phyloP scores from a whole-genome alignment of 2,329 filamentous ascomycete species.

The Phoma sp. region DNA sequence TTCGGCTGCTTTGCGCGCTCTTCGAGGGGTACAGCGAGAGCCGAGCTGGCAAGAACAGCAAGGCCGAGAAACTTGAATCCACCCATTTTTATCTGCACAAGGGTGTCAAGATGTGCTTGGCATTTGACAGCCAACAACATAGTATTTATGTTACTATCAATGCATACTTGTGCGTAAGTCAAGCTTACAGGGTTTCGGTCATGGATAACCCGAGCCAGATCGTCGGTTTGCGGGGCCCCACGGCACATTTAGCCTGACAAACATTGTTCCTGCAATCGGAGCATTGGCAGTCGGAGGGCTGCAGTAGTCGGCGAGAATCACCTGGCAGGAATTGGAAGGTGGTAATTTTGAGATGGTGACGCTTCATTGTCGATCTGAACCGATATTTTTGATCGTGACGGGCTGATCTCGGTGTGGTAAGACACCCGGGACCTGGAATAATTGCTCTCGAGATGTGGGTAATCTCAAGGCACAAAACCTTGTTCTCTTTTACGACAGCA shows the following conservation, averaged over 20 bases:
- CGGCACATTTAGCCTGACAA: constrained; percentile 12
- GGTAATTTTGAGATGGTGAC: neutral
- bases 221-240: constrained; percentile 20
- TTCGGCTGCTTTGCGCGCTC: constrained; percentile 30
- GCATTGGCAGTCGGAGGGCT: constrained; percentile 8
- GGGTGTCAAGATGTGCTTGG: constrained; percentile 2
- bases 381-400: neutral
- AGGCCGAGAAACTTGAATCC: constrained; percentile 24
- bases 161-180: neutral
- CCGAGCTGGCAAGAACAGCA: constrained; percentile 19
- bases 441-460: too few relatives aligned
- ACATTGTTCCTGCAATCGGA: constrained; percentile 36
- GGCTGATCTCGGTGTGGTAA: too few relatives aligned
- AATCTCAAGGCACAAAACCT: too few relatives aligned
- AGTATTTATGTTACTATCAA: constrained; percentile 12
- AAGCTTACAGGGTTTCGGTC: constrained; percentile 18
- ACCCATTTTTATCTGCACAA: constrained; percentile 18
- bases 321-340: constrained; percentile 24
- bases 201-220: constrained; percentile 23
- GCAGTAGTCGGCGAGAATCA: constrained; percentile 4
- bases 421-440: too few relatives aligned
- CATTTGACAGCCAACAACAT: neutral
- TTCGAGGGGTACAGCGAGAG: constrained; percentile 26
- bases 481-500: too few relatives aligned
- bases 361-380: constrained; percentile 4